phyloP scores from a whole-genome alignment of 768 basidiomycete genomes.

The Butyriboletus loyo region DNA sequence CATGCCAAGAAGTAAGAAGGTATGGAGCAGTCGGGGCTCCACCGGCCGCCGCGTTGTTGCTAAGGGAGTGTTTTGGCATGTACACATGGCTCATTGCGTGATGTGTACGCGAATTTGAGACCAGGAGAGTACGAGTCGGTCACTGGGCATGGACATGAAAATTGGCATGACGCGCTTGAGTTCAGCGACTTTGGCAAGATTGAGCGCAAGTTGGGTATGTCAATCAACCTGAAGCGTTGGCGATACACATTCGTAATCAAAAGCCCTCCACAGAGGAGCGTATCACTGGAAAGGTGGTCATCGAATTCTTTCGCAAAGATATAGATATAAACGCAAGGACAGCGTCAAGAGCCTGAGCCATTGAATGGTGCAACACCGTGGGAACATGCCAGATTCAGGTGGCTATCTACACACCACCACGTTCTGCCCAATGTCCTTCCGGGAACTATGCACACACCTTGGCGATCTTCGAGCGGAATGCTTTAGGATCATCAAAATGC shows the following conservation, averaged over 20 bases:
- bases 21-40: conserved; percentile 42
- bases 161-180: conserved; percentile 54
- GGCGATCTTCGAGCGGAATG: conserved; percentile 42
- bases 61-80: conserved; percentile 37
- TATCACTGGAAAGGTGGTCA: conserved; percentile 73
- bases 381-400: too few relatives aligned
- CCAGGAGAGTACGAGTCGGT: conserved; percentile 41
- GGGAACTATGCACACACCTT: conserved; percentile 44
- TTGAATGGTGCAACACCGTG: background rate
- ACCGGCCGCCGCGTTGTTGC: conserved; percentile 25
- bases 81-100: conserved; percentile 56
- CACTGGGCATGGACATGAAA: background rate
- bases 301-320: conserved; percentile 74
- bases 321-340: too few relatives aligned
- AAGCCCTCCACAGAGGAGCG: conserved; percentile 78
- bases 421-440: too few relatives aligned
- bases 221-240: background rate
- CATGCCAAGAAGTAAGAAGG: conserved; percentile 20
- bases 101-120: conserved; percentile 80
- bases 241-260: conserved; percentile 12
- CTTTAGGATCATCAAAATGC: background rate
- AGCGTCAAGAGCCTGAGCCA: conserved; percentile 70
- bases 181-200: conserved; percentile 72
- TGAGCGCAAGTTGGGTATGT: conserved; percentile 45
- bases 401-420: conserved; percentile 29